These are phyloP conservation scores for Aspergillus spinulosporus DNA, from an alignment of 2,329 filamentous ascomycete species.

Conservation along the genomic window DNA sequence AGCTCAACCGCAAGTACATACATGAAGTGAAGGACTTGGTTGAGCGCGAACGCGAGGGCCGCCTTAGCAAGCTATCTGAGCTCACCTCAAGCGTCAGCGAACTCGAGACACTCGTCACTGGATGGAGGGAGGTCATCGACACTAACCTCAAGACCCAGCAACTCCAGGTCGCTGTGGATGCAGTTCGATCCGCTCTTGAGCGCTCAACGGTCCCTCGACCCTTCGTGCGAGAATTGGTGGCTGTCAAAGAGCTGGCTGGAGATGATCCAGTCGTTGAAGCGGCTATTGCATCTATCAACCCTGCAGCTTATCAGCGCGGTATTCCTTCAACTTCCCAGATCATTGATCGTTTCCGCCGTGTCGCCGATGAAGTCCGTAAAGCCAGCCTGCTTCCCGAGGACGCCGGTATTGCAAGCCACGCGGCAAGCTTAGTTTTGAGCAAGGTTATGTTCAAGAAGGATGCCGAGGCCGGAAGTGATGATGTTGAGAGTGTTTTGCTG, in stretches of 20 bases:
- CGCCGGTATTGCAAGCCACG: slow-evolving; percentile 90
- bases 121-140: slow-evolving; percentile 90
- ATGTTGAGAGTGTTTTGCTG: slow-evolving; percentile 90
- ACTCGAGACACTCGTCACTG: slow-evolving; percentile 80
- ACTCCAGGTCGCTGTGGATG: slow-evolving; percentile 92
- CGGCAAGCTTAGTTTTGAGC: slow-evolving; percentile 83
- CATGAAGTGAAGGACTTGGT: slow-evolving; percentile 76
- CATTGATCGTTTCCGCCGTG: slow-evolving; percentile 92
- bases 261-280: slow-evolving; percentile 86
- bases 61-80: slow-evolving; percentile 80
- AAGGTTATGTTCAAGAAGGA: slow-evolving; percentile 97
- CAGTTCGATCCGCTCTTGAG: slow-evolving; percentile 80
- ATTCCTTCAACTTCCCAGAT: slow-evolving; percentile 81
- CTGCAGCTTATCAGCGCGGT: slow-evolving; percentile 86
- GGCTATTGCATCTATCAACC: slow-evolving; percentile 95
- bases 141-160: slow-evolving; percentile 91
- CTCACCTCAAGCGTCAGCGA: slow-evolving; percentile 75
- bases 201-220: slow-evolving; percentile 73
- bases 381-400: slow-evolving; percentile 88
- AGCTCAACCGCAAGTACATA: slow-evolving; percentile 81
- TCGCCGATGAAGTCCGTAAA: slow-evolving; percentile 90
- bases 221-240: slow-evolving; percentile 89
- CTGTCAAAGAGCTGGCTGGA: slow-evolving; percentile 85
- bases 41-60: slow-evolving; percentile 82
- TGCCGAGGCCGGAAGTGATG: slow-evolving; percentile 75